Conservation (phyloP, 2,329 filamentous ascomycete species). For the Fusarium floridanum region DNA sequence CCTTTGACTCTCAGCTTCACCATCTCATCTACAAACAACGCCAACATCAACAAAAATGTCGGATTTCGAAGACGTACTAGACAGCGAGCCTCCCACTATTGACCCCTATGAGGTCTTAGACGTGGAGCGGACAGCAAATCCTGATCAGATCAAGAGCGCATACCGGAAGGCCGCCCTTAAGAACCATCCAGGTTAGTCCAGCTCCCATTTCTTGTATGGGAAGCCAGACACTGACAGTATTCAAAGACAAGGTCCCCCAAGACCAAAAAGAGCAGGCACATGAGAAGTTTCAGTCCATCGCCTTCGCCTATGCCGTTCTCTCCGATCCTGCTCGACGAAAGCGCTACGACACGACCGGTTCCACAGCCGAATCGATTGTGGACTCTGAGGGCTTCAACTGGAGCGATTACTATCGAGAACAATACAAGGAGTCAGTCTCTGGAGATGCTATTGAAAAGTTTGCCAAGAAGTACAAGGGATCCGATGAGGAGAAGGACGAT, state of each 20-base stretch:
- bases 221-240: conserved; percentile 28
- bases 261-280: conserved; percentile 80
- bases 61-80: conserved; percentile 64
- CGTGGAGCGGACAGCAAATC: conserved; percentile 77
- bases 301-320: conserved; percentile 93
- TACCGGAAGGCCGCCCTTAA: conserved; percentile 93
- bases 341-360: conserved; percentile 91
- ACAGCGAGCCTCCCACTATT: conserved; percentile 72
- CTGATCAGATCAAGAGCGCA: conserved; percentile 86
- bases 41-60: conserved; percentile 55
- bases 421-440: conserved; percentile 83
- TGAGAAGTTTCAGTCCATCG: conserved; percentile 87
- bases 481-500: conserved; percentile 86
- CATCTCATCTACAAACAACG: conserved; percentile 25
- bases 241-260: conserved; percentile 79
- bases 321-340: conserved; percentile 84
- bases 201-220: neutral
- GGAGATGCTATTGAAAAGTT: conserved; percentile 81
- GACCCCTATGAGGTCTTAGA: conserved; percentile 86
- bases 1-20: conserved; percentile 1
- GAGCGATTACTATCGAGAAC: conserved; percentile 88
- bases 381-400: conserved; percentile 89
- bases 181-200: conserved; percentile 80
- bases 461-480: conserved; percentile 82
- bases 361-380: conserved; percentile 84